phyloP scores from a whole-genome alignment of 306 rosid genomes.

The Hippophae gyantsensis region DNA sequence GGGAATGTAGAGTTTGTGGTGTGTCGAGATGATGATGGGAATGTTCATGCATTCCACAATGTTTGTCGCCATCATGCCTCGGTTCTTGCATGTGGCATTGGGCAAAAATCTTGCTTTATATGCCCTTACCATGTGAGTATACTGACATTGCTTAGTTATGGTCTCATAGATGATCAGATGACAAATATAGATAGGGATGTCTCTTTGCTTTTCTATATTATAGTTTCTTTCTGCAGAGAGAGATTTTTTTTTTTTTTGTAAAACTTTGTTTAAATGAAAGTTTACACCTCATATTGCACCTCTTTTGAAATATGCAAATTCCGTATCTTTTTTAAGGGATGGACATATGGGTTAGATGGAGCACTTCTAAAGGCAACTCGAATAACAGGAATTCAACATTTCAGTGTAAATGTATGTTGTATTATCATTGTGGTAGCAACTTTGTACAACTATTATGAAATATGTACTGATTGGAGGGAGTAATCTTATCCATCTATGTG shows the following conservation, averaged over 20 bases:
- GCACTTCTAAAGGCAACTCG: slow-evolving; percentile 70
- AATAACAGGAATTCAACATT: slow-evolving; percentile 62
- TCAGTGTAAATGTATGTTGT: slow-evolving; percentile 52
- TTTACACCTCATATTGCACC: background rate
- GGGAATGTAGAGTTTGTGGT: slow-evolving; percentile 74
- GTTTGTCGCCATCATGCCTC: slow-evolving; percentile 91
- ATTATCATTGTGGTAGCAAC: slow-evolving; percentile 5
- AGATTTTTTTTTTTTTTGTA: background rate
- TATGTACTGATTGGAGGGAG: slow-evolving; percentile 2
- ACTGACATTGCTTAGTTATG: background rate
- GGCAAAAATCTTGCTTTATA: slow-evolving; percentile 76
- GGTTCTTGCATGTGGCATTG: slow-evolving; percentile 61
- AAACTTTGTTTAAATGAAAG: background rate
- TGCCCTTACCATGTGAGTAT: slow-evolving; percentile 91
- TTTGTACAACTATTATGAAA: slow-evolving; percentile 8
- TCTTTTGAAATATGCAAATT: background rate
- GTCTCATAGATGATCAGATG: background rate
- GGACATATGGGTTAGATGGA: slow-evolving; percentile 87
- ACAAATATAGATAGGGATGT: background rate
- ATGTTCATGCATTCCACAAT: slow-evolving; percentile 67
- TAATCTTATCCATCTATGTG: slow-evolving; percentile 34
- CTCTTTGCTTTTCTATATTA: background rate
- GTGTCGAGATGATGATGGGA: slow-evolving; percentile 54
- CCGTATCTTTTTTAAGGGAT: slow-evolving; percentile 47
- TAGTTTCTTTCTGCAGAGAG: background rate